Evolutionary conservation across 2,329 filamentous ascomycete genomes (phyloP), one percentile per base, ranked within the genome.

Genomic region (Hypoxylon sp.): DNA sequence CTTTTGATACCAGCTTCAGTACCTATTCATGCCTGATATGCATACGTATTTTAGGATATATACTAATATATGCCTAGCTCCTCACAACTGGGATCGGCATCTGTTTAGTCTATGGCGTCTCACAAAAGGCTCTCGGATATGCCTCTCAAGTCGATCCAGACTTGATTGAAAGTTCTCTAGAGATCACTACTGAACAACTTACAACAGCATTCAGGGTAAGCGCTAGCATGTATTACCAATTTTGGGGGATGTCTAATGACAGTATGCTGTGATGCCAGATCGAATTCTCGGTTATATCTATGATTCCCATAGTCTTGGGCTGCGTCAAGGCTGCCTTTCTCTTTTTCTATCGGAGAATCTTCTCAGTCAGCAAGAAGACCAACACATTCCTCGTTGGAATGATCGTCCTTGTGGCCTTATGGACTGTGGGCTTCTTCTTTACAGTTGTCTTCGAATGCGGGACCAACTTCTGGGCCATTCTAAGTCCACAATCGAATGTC

Each of bases 21-120:
- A n/a, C n/a, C n/a, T n/a, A 51, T 25, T 52, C 75, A 13, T 34
- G 13, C 38, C 41, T 75, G 21, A 78, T 66, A 34, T 65, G n/a
- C 19, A n/a, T 13, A 23, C 9, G 13, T 19, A 46, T 21, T 2
- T 2, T 28, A 23, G 0, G 17, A 28, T 2, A 6, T 11, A 4
- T 50, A 11, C 21, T 50, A 11, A 67, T 45, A 36, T 10, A 14
- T 43, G n/a, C 58, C 17, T 30, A 69, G 67, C 36, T 67, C 10
- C 14, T 67, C 5, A 64, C 63, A 19, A 41, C 49, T 14, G 57
- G 63, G 3, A 62, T 69, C 14, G 64, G 63, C 5, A 59, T 53
- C 7, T 55, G 49, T 32, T 19, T 69, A 32, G 50, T 62, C 2
- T 71, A 61, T n/a, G 68, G 65, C 5, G 68, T 65, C 14, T 65